Base-by-base conservation (phyloP, 139 green algal genomes). In the Limnomonas spitsbergensis region DNA sequence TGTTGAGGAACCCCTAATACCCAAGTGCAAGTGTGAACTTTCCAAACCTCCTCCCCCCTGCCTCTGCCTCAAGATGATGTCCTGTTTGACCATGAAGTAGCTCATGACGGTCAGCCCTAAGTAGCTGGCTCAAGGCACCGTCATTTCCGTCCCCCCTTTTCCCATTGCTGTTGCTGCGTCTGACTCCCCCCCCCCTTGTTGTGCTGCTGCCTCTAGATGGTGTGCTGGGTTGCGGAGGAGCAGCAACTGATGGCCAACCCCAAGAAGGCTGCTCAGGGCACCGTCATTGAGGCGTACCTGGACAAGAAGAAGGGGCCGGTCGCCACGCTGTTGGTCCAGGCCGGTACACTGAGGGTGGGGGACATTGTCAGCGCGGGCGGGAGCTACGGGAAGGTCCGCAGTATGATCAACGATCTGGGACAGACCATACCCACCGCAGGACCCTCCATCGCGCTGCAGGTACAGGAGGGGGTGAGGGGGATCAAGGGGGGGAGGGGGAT, bases 231-330 rank as follows among this genome's bases (percentile, higher is more conserved):
- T 26, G 93, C 95, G 24, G 95, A 99, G 89, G 86, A 96, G 61
- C 82, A 91, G 83, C 82, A 95, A 76, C 88, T 98, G 71, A 69
- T 87, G 77, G 88, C 90, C 53, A 96, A 97, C 83, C 89, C 92
- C 6, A 84, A 91, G 29, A 77, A 69, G 0, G 4, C 81, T 6
- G 95, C 96, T 1, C 53, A 78, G 34, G 96, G 96, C 53, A 98
- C 94, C 0, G 92, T 99, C 52, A 91, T 99, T 35, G 96, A 99
- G 85, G 94, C 95, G 0, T 80, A 93, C 78, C 80, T 99, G 78
- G 95, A 99, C 85, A 88, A 84, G 66, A 88, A 91, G 76, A 47
- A 83, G 1, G 96, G 96, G 24, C 75, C 96, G 2, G 84, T 96
- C 14, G 92, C 94, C 52, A 97, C 92, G 6, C 53, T 99, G 81